Conservation (phyloP, 306 rosid species). For the Dalbergia oliveri region DNA sequence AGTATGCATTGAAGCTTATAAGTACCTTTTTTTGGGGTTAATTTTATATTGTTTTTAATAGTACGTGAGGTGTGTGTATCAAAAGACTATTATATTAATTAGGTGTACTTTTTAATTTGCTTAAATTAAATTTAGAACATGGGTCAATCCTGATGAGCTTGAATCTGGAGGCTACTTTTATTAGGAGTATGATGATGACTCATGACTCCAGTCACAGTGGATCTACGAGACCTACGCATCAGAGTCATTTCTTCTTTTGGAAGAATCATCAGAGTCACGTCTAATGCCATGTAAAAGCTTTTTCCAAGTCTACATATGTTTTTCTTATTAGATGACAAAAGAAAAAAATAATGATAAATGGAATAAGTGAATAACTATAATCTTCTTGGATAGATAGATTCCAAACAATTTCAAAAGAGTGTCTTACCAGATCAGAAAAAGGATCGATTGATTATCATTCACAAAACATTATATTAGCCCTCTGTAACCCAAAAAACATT, state of each 20-base stretch:
- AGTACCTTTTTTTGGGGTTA: too few relatives aligned
- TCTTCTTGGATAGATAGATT: neutral
- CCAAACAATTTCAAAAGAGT: slow-evolving; percentile 7
- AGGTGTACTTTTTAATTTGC: neutral
- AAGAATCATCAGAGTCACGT: neutral
- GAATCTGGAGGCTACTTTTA: neutral
- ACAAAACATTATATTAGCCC: too few relatives aligned
- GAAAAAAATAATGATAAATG: neutral
- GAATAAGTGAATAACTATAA: too few relatives aligned
- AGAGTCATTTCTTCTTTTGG: neutral
- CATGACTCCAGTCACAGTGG: neutral
- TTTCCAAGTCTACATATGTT: neutral
- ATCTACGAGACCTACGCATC: slow-evolving; percentile 5
- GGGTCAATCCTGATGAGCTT: neutral
- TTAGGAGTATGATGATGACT: neutral
- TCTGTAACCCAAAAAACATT: neutral
- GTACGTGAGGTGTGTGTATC: neutral
- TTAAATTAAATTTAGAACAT: neutral
- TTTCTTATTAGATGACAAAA: neutral
- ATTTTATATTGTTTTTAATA: too few relatives aligned
- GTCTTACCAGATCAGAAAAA: neutral
- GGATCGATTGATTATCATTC: neutral
- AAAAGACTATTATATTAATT: too few relatives aligned
- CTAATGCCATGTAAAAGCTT: neutral
- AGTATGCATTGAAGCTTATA: too few relatives aligned